Evolutionary conservation across 768 basidiomycete species (phyloP).

Genomic region (Pilatotrama ljubarskyi): DNA sequence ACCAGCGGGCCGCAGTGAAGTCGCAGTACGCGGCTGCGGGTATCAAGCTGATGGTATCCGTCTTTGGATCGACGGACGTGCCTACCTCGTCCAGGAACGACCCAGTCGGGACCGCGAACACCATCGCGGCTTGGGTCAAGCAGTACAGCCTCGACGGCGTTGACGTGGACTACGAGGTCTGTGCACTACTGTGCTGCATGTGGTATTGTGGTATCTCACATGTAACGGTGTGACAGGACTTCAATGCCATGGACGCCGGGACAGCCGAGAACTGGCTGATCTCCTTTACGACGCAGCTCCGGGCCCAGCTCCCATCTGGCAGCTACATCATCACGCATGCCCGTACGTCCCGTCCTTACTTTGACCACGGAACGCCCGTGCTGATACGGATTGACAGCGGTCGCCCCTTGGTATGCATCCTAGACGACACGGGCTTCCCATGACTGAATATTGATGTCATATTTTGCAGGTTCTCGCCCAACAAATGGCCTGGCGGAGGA

Average conservation of each 20-base stretch:
- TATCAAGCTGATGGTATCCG: slow-evolving; percentile 58
- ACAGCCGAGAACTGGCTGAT: slow-evolving; percentile 51
- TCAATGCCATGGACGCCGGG: slow-evolving; percentile 55
- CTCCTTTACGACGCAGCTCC: slow-evolving; percentile 38
- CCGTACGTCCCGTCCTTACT: slow-evolving; percentile 23
- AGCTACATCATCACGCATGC: slow-evolving; percentile 40
- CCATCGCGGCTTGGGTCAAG: slow-evolving; percentile 47
- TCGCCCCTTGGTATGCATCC: slow-evolving; percentile 42
- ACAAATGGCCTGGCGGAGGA: slow-evolving; percentile 40
- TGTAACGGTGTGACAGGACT: slow-evolving; percentile 45
- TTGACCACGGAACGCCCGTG: not conserved
- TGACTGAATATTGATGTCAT: too few relatives aligned
- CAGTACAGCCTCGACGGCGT: slow-evolving; percentile 51
- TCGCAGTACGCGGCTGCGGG: slow-evolving; percentile 54
- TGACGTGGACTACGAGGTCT: slow-evolving; percentile 53
- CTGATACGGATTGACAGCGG: slow-evolving; percentile 32
- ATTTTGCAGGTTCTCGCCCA: slow-evolving; percentile 39
- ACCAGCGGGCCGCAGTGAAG: slow-evolving; percentile 43
- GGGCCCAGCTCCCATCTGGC: slow-evolving; percentile 36
- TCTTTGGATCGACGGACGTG: slow-evolving; percentile 48
- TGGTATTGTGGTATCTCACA: not conserved
- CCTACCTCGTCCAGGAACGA: slow-evolving; percentile 45
- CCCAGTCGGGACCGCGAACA: slow-evolving; percentile 41
- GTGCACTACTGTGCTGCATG: not conserved
- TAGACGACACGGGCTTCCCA: too few relatives aligned